Percentiles rank a stretch among this genome's conserved stretches.
phyloP scores from a whole-genome alignment of 352 stramenopile genomes.

The Globisporangium abappressorium region DNA sequence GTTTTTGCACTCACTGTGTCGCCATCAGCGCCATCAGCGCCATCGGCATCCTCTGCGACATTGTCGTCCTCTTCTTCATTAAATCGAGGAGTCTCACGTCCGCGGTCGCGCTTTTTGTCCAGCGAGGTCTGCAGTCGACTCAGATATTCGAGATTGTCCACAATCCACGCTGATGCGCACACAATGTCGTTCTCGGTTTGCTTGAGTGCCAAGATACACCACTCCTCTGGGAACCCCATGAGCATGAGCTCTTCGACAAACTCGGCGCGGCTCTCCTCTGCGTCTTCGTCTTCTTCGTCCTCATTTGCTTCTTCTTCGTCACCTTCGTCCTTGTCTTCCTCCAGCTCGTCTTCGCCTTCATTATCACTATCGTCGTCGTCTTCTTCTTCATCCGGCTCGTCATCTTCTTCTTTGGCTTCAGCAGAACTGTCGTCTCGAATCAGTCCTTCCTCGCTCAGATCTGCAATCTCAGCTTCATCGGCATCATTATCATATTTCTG shows the following conservation, averaged over 20 bases:
- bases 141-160: slow-evolving; percentile 92
- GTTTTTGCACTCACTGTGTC: not conserved
- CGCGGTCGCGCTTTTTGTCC: slow-evolving; percentile 62
- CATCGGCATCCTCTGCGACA: not conserved
- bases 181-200: slow-evolving; percentile 92
- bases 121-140: slow-evolving; percentile 74
- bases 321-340: slow-evolving; percentile 27
- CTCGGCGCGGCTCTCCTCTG: slow-evolving; percentile 51
- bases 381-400: slow-evolving; percentile 4
- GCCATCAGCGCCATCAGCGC: not conserved
- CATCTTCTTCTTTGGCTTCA: not conserved
- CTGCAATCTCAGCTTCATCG: not conserved
- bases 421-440: not conserved
- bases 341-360: slow-evolving; percentile 9
- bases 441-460: not conserved
- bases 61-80: slow-evolving; percentile 74
- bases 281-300: slow-evolving; percentile 48
- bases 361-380: slow-evolving; percentile 15
- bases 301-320: slow-evolving; percentile 46
- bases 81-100: slow-evolving; percentile 30
- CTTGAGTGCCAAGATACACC: slow-evolving; percentile 88
- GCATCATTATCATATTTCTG: not conserved
- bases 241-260: slow-evolving; percentile 91
- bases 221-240: slow-evolving; percentile 92
- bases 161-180: slow-evolving; percentile 89